Base-by-base conservation (phyloP, 805 yeast species). In the Sugiyamaella mastotermitis region DNA sequence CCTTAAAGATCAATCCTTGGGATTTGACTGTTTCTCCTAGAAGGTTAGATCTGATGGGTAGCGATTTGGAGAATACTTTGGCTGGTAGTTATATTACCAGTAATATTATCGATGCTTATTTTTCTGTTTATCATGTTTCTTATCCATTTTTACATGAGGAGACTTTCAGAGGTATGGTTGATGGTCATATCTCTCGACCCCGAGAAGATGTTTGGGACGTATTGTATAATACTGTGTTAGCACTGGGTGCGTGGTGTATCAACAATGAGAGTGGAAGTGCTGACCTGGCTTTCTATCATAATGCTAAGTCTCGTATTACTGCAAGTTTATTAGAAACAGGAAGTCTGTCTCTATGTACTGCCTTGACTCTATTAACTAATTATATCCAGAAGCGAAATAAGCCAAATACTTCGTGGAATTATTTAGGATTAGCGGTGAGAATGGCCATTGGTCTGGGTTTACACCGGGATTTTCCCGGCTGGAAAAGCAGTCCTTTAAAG, bases 321-420 rank as follows among this genome's bases (percentile, higher is more conserved):
- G 62, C 64, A 26, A 64, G 64, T 41, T 69, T 78, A 5, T 72
- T 79, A 49, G 83, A 77, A 53, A 62, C 73, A 40, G 83, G 83
- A 9, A 74, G 76, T 41, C 56, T 76, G 7, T 66, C 71, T n/a
- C 53, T 78, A 21, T 61, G 78, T 7, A 70, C 70, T 33, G 70
- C 80, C 1, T 59, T 76, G 24, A 65, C 75, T 3, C 52, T 79
- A 24, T 54, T 80, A 36, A 70, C 80, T 41, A 73, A 73, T 46
- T 80, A 78, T 56, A 71, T 75, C 8, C 83, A 76, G 51, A 76
- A 76, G 57, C 65, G 82, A 35, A 74, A 78, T 48, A 76, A 75
- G 47, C 79, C 81, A 39, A 78, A 78, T 55, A 71, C 83, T 0
- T 80, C 80, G 17, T 80, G 84, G 81, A 75, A 75, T 48, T 76